phyloP scores from a whole-genome alignment of 306 rosid genomes.

The Gillenia trifoliata region DNA sequence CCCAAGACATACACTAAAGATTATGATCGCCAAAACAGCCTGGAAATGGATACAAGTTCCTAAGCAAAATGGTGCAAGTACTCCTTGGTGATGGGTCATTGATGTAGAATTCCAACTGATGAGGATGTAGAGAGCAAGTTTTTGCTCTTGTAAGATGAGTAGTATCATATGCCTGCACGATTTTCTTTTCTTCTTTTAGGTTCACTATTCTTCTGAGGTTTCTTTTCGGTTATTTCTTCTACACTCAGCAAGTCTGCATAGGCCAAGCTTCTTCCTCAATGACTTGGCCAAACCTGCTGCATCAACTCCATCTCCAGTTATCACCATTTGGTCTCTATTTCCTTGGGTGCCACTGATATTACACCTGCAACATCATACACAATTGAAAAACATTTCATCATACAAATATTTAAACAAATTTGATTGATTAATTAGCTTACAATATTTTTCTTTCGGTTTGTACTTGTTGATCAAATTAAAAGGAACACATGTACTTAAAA shows the following conservation, averaged over 20 bases:
- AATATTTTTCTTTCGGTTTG: too few species aligned
- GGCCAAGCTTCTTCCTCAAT: slow-evolving; percentile 42
- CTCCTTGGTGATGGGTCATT: neutral
- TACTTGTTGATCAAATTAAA: neutral
- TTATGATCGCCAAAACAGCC: too few species aligned
- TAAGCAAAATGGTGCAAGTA: neutral
- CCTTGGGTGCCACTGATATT: slow-evolving; percentile 12
- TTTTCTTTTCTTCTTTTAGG: neutral
- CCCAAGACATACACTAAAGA: too few species aligned
- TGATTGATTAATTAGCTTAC: too few species aligned
- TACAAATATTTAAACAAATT: too few species aligned
- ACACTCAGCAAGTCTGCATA: slow-evolving; percentile 41
- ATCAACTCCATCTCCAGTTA: slow-evolving; percentile 46
- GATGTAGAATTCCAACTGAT: neutral
- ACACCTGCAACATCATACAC: slow-evolving; percentile 9
- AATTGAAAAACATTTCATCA: too few species aligned
- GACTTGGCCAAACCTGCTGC: slow-evolving; percentile 32
- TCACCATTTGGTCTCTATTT: slow-evolving; percentile 18
- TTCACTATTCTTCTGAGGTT: neutral
- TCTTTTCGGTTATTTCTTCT: slow-evolving; percentile 17
- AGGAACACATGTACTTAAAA: neutral
- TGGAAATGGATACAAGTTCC: too few species aligned
- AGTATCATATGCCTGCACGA: too few species aligned
- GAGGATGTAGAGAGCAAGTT: neutral
- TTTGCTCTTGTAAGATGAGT: neutral